Conservation (phyloP, 257 asterid species). For the Capsicum baccatum region DNA sequence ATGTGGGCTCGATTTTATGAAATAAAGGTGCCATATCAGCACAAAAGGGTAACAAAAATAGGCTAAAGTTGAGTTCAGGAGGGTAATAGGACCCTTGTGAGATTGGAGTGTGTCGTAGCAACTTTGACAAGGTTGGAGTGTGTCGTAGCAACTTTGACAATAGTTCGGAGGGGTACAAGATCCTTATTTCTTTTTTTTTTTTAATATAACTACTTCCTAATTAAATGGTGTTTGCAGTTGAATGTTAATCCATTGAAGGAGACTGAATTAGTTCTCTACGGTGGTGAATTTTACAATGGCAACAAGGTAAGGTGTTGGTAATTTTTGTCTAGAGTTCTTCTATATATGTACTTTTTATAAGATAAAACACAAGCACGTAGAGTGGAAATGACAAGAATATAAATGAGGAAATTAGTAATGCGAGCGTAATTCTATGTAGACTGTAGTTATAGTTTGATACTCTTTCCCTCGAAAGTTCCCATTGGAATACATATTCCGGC, state of each 20-base stretch:
- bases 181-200: too few relatives aligned
- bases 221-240: slow-evolving; percentile 52
- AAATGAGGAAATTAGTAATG: not conserved
- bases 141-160: too few relatives aligned
- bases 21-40: too few relatives aligned
- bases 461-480: not conserved
- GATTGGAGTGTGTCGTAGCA: too few relatives aligned
- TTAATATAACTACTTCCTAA: not conserved
- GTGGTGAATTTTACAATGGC: slow-evolving; percentile 98
- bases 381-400: not conserved
- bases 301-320: slow-evolving; percentile 62
- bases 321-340: not conserved
- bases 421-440: not conserved
- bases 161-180: too few relatives aligned
- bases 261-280: slow-evolving; percentile 81
- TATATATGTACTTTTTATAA: not conserved
- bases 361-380: not conserved
- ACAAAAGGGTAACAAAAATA: too few relatives aligned
- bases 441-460: not conserved
- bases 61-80: too few relatives aligned
- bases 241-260: slow-evolving; percentile 87
- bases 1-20: too few relatives aligned
- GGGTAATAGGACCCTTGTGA: too few relatives aligned
- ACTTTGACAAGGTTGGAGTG: too few relatives aligned
- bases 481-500: not conserved